A percentile compares a stretch with the other conserved stretches of the same genome.
Evolutionary conservation across 2,329 filamentous ascomycete species (phyloP).

Genomic region (Exophiala lecanii-corni): DNA sequence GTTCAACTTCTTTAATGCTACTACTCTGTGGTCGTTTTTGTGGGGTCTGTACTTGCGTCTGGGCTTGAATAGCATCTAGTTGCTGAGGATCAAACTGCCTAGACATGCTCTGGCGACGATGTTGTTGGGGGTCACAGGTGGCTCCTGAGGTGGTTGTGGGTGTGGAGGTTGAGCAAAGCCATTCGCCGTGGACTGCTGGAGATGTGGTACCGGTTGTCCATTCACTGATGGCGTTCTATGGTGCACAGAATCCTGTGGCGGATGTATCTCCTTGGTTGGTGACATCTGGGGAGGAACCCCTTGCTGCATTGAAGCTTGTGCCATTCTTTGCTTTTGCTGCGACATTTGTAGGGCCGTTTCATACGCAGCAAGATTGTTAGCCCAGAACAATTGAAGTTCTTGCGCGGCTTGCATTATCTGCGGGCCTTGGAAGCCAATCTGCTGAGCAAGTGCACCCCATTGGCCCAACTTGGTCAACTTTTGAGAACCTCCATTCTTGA

Average conservation of each 20-base stretch:
- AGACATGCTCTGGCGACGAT: conserved; percentile 28
- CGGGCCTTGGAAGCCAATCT: conserved; percentile 55
- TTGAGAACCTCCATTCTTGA: conserved; percentile 72
- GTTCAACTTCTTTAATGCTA: conserved; percentile 29
- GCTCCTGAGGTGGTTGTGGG: conserved; percentile 27
- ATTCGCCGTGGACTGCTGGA: conserved; percentile 30
- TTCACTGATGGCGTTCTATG: conserved; percentile 23
- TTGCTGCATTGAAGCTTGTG: conserved; percentile 37
- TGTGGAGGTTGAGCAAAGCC: conserved; percentile 31
- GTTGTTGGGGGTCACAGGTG: conserved; percentile 29
- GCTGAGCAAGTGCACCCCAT: conserved; percentile 69
- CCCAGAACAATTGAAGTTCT: conserved; percentile 68
- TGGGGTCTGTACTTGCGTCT: conserved; percentile 19
- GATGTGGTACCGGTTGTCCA: conserved; percentile 26
- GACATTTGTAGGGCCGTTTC: conserved; percentile 52
- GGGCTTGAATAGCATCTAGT: conserved; percentile 20
- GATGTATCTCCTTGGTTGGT: conserved; percentile 33
- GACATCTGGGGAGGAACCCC: conserved; percentile 39
- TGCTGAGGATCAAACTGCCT: conserved; percentile 28
- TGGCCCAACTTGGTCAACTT: conserved; percentile 63
- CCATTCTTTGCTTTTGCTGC: conserved; percentile 40
- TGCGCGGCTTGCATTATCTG: conserved; percentile 63
- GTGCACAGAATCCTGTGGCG: conserved; percentile 29
- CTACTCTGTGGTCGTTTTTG: conserved; percentile 23
- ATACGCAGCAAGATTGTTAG: conserved; percentile 69